Evolutionary conservation across 148 eudicot species (phyloP), one percentile per base, ranked within the genome.

Genomic region (Fagopyrum tataricum): DNA sequence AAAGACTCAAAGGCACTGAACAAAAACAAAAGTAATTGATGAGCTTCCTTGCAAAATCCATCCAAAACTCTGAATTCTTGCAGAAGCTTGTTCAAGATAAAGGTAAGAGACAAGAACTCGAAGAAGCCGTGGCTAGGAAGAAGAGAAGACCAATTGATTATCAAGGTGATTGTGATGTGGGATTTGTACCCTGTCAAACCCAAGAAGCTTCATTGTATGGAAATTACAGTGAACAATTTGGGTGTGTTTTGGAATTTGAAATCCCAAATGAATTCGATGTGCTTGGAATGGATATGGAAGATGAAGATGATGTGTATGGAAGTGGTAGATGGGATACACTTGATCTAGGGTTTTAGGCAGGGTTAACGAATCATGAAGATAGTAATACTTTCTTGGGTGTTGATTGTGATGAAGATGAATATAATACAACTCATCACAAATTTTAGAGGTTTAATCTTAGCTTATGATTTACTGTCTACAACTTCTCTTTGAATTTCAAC

Each of bases 241-340:
- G 85, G 44, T 81, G 82, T 12, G 75, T 55, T 20, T 87, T 87
- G 0, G 96, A 88, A 76, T 88, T 90, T 4, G 98, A 91, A 73
- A 90, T 83, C 10, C 93, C 61, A 21, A 20, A 23, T 2, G 61
- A 55, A 55, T 7, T 20, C 97, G 7, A 66, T 90, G 67, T 94
- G 88, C 67, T 89, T 89, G 82, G 91, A 88, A 77, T 93, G 96
- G 37, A 78, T 79, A 51, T 86, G 87, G 56, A 90, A 61, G 9
- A 84, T 84, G 61, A 76, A 73, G 46, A 87, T 82, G 51, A 55
- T 11, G n/a, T 13, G 44, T 31, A 26, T 41, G 21, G 70, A 44
- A 5, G 62, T 51, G 79, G 73, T 5, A 21, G 31, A 56, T 76
- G 73, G 37, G 70, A 44, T 18, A 62, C 52, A 53, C 68, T 78